Evolutionary conservation across 129 eudicot species (phyloP).

Genomic region (Ambrosia artemisiifolia): DNA sequence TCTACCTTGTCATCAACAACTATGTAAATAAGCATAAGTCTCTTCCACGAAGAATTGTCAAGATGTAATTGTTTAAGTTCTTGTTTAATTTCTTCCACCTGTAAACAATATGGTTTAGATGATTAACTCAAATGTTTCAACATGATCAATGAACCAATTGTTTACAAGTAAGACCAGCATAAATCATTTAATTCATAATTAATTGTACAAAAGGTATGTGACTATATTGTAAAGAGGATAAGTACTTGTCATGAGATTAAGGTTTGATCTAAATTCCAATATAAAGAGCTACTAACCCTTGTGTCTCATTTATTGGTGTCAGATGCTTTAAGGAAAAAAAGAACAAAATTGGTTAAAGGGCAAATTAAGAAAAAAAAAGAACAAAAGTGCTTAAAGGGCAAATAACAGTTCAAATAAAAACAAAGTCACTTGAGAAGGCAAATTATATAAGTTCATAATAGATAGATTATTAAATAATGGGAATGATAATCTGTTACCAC

Average conservation of each 20-base stretch:
- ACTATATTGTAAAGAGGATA: not conserved
- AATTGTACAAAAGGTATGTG: constrained; percentile 3
- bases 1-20: too few relatives aligned
- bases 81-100: too few relatives aligned
- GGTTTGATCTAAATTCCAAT: constrained; percentile 86
- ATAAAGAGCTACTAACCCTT: constrained; percentile 79
- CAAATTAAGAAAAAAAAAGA: not conserved
- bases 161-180: too few relatives aligned
- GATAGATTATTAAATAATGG: not conserved
- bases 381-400: not conserved
- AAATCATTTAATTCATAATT: too few relatives aligned
- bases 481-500: constrained; percentile 41
- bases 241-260: constrained; percentile 84
- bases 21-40: too few relatives aligned
- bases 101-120: too few relatives aligned
- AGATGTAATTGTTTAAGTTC: too few relatives aligned
- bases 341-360: not conserved
- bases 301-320: constrained; percentile 78
- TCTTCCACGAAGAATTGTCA: too few relatives aligned
- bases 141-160: too few relatives aligned
- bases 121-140: too few relatives aligned
- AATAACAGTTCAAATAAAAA: too few relatives aligned
- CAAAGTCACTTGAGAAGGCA: too few relatives aligned
- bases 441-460: not conserved
- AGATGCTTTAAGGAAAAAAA: constrained; percentile 67